phyloP scores from a whole-genome alignment of 2,329 filamentous ascomycete species.

The Cytospora schulzeri region DNA sequence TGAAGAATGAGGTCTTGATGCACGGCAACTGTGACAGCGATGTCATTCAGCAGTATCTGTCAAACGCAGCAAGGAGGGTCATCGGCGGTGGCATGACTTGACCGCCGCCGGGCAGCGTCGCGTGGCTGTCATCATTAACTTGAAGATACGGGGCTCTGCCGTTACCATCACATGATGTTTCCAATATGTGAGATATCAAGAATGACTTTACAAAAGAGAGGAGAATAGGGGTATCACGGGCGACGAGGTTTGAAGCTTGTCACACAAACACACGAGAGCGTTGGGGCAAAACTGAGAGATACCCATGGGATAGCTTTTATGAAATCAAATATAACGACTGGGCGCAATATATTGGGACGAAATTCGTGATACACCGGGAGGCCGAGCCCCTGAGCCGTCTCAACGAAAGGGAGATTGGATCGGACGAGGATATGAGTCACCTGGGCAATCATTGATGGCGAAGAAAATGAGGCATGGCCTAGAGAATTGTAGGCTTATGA shows the following conservation, averaged over 20 bases:
- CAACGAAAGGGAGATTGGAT: neutral
- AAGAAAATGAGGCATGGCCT: neutral
- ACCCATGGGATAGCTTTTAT: neutral
- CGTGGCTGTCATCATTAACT: neutral
- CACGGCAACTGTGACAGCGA: conserved; percentile 35
- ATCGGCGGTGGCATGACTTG: neutral
- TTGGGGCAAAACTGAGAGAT: neutral
- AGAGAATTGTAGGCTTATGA: neutral
- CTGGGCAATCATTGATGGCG: too few species aligned
- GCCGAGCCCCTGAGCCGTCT: neutral
- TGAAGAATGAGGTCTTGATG: conserved; percentile 36
- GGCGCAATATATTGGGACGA: neutral
- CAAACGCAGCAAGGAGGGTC: conserved; percentile 30
- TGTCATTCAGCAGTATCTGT: conserved; percentile 36
- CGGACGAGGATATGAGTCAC: neutral
- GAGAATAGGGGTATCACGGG: neutral
- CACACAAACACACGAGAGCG: neutral
- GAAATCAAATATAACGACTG: neutral
- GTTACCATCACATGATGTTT: neutral
- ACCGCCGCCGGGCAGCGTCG: neutral
- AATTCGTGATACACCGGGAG: neutral
- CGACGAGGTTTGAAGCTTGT: neutral
- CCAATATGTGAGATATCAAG: neutral
- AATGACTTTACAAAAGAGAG: neutral
- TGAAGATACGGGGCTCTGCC: neutral